phyloP scores from a whole-genome alignment of 129 eudicot species.

The Lactuca saligna region DNA sequence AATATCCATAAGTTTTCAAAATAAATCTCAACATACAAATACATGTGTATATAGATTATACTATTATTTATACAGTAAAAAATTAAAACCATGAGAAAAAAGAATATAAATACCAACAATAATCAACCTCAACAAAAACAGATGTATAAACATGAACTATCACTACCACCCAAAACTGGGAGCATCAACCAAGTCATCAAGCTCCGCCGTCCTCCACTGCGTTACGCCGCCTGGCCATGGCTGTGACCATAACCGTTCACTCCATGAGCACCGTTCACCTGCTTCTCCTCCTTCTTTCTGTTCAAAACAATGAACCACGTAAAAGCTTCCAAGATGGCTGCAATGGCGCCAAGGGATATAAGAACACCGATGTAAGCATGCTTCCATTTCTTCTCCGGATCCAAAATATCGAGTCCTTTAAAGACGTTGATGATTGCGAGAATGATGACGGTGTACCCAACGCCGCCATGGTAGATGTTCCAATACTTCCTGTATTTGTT shows the following conservation, averaged over 20 bases:
- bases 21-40: too few species aligned
- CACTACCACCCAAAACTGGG: neutral
- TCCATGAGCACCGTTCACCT: slow-evolving; percentile 45
- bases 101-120: slow-evolving; percentile 12
- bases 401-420: slow-evolving; percentile 75
- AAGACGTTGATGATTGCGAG: slow-evolving; percentile 65
- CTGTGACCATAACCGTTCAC: slow-evolving; percentile 38
- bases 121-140: neutral
- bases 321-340: slow-evolving; percentile 59
- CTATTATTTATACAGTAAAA: too few species aligned
- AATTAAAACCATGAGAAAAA: neutral
- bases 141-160: neutral
- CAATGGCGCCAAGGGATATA: slow-evolving; percentile 53
- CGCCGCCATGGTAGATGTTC: slow-evolving; percentile 71
- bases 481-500: slow-evolving; percentile 79
- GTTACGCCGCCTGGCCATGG: slow-evolving; percentile 35
- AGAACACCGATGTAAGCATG: slow-evolving; percentile 66
- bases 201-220: neutral
- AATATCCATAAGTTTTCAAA: too few species aligned
- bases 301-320: slow-evolving; percentile 65
- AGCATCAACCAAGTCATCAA: neutral
- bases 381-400: slow-evolving; percentile 82
- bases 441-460: slow-evolving; percentile 57
- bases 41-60: too few species aligned
- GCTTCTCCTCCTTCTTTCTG: slow-evolving; percentile 46